Evolutionary conservation across 169 alveolate species (phyloP).

Genomic region (Eimeria mitis): DNA sequence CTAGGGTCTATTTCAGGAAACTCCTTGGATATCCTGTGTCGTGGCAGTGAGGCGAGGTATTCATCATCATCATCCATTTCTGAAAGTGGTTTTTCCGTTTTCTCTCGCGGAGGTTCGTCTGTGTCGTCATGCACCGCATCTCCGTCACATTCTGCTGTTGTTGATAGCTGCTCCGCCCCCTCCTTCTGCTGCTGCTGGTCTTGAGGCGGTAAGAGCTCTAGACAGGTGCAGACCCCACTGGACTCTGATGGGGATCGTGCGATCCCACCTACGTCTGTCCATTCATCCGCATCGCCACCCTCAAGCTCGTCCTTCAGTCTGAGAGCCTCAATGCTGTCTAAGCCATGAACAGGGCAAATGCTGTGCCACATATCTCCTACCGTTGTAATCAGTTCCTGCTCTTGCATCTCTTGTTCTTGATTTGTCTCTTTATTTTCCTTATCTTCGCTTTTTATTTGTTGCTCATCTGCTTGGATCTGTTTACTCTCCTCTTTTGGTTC

Average conservation of each 20-base stretch:
- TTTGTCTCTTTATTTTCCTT: neutral
- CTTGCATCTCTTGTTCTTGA: neutral
- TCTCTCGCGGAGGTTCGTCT: neutral
- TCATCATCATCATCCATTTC: no score
- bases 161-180: neutral
- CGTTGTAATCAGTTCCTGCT: neutral
- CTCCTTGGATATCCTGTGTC: no score
- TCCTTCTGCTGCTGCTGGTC: neutral
- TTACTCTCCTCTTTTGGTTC: neutral
- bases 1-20: no score
- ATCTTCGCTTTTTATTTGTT: neutral
- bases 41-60: no score
- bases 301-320: neutral
- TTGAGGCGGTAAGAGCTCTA: neutral
- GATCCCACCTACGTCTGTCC: constrained; percentile 16
- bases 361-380: constrained; percentile 22
- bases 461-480: neutral
- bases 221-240: neutral
- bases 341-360: constrained; percentile 28
- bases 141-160: neutral
- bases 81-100: neutral
- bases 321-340: neutral
- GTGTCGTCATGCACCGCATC: no score
- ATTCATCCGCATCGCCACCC: constrained; percentile 1
- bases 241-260: neutral